A percentile compares a stretch with the other conserved stretches of the same genome.
phyloP scores from a whole-genome alignment of 768 basidiomycete genomes.

The Rubroboletus satanas region DNA sequence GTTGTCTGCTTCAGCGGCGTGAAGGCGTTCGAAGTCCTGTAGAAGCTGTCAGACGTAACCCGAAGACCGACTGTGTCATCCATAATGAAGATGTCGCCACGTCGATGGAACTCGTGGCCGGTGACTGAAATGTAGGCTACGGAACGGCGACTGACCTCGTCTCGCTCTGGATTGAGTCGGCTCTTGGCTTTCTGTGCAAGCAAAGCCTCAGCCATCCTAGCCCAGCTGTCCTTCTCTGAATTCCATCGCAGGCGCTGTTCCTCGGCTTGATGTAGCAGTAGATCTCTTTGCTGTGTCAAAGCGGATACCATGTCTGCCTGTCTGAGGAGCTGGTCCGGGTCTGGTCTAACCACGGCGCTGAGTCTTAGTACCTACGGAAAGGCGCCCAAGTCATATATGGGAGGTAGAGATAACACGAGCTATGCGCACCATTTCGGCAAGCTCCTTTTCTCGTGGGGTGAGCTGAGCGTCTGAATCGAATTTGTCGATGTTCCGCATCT shows the following conservation, averaged over 20 bases:
- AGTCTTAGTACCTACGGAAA: constrained; percentile 45
- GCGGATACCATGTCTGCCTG: constrained; percentile 63
- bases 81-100: background rate
- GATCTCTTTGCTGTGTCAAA: constrained; percentile 56
- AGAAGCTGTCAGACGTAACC: constrained; percentile 14
- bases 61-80: background rate
- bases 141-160: constrained; percentile 40
- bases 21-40: constrained; percentile 56
- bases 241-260: constrained; percentile 62
- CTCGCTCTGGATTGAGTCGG: constrained; percentile 33
- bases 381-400: background rate
- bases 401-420: constrained; percentile 7
- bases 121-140: background rate
- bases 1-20: constrained; percentile 58
- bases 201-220: constrained; percentile 63
- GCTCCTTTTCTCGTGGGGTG: constrained; percentile 45
- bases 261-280: constrained; percentile 46
- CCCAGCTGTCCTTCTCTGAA: constrained; percentile 62
- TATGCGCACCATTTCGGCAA: constrained; percentile 52
- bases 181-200: constrained; percentile 45
- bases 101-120: background rate
- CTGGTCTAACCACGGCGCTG: constrained; percentile 39
- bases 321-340: constrained; percentile 44
- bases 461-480: constrained; percentile 17
- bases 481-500: constrained; percentile 38